Conservation (phyloP, 441 rosid genomes). For the Erodium moschatum region DNA sequence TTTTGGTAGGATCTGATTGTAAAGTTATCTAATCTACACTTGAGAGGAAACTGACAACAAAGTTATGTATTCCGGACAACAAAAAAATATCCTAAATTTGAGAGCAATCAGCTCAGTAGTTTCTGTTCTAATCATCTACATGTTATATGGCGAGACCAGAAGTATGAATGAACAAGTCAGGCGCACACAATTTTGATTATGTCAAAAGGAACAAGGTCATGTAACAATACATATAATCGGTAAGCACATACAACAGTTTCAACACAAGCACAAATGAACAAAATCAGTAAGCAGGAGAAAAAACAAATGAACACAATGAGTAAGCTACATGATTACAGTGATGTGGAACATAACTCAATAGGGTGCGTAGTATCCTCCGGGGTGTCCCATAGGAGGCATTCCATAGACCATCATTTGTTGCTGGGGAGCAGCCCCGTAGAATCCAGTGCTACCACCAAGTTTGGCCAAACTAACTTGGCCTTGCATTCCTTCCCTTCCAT, state of each 20-base stretch:
- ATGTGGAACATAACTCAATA: slow-evolving; percentile 27
- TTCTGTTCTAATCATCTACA: not conserved
- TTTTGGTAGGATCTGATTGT: slow-evolving; percentile 8
- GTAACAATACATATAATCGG: slow-evolving; percentile 5
- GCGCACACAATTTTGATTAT: not conserved
- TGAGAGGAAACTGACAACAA: not conserved
- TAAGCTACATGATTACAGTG: slow-evolving; percentile 4
- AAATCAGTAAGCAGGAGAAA: not conserved
- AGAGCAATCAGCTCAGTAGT: not conserved
- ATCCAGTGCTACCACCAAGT: slow-evolving; percentile 38
- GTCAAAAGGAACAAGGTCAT: slow-evolving; percentile 3
- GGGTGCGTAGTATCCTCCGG: slow-evolving; percentile 59
- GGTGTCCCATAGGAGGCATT: slow-evolving; percentile 40
- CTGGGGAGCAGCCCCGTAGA: slow-evolving; percentile 32
- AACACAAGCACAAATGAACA: not conserved
- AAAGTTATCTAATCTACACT: not conserved
- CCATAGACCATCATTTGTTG: slow-evolving; percentile 36
- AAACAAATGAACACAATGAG: slow-evolving; percentile 4
- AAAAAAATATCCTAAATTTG: not conserved
- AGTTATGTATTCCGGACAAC: not conserved
- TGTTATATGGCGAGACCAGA: not conserved
- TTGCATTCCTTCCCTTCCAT: slow-evolving; percentile 71
- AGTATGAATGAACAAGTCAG: slow-evolving; percentile 4
- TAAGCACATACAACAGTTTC: not conserved
- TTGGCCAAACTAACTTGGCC: slow-evolving; percentile 81